Evolutionary conservation across 495 filamentous ascomycete genomes (phyloP), one percentile per base, ranked within the genome.

Genomic region (Penicillium coffeae): DNA sequence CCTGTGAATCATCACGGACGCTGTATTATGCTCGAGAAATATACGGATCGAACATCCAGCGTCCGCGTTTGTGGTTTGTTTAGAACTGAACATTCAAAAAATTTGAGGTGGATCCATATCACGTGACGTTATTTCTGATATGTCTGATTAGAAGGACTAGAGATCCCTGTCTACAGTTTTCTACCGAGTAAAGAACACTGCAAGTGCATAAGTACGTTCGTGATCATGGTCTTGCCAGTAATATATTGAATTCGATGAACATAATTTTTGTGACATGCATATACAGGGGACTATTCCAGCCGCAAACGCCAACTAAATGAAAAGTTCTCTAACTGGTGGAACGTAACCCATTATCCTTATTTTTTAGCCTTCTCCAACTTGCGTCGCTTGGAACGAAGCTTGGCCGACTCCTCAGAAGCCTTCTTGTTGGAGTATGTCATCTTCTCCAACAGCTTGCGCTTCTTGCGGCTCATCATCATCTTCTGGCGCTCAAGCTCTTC

Each of bases 401-500:
- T 76, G 49, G 81, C 70, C 25, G 85, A 83, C 68, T 90, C 88
- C 8, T 82, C 86, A 47, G 87, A 86, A 75, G 84, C 83, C 76
- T 87, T 86, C 71, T 83, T 87, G 69, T 92, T 92, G 52, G 79
- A 86, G 71, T 89, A 90, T 62, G 88, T 76, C 89, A 94, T 94
- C 79, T 94, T 90, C 74, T 92, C 89, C 45, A 88, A 78, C 51
- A 92, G 71, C 80, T 91, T 92, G 56, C 89, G 75, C 78, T 92
- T 92, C 81, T 89, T 90, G 70, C 88, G 82, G 69, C 83, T 85
- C 76, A 94, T 86, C 89, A 94, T 94, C 68, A 89, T 89, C 78
- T 92, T 92, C 65, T 85, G 82, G 64, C 89, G 76, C 69, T 92
- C 87, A 38, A 91, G 72, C 54, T 91, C 87, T 63, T 92, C 88